Evolutionary conservation across 805 yeast species (phyloP).

Genomic region (Lipomyces yamadae): DNA sequence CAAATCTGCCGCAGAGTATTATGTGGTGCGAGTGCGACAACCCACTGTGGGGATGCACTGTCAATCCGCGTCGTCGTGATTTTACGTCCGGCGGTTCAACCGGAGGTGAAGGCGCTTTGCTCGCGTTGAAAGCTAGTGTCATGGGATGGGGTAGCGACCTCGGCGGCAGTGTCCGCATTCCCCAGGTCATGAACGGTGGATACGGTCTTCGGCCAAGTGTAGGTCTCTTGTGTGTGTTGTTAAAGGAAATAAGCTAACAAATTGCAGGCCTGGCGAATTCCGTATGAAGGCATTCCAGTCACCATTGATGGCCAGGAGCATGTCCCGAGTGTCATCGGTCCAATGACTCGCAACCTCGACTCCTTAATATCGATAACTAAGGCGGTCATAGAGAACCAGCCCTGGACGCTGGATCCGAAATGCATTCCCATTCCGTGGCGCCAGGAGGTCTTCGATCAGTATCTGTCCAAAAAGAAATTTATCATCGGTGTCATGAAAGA

Average conservation of each 20-base stretch:
- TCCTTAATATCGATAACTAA: conserved; percentile 50
- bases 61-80: conserved; percentile 52
- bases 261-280: conserved; percentile 38
- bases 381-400: conserved; percentile 49
- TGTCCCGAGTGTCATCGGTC: conserved; percentile 59
- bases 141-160: conserved; percentile 62
- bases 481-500: conserved; percentile 54
- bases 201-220: conserved; percentile 52
- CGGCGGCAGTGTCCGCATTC: conserved; percentile 60
- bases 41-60: conserved; percentile 53
- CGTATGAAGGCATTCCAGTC: conserved; percentile 46
- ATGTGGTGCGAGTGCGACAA: conserved; percentile 55
- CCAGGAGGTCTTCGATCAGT: conserved; percentile 38
- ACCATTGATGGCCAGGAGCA: conserved; percentile 58
- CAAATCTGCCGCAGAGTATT: conserved; percentile 60
- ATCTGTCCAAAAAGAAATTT: conserved; percentile 43
- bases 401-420: conserved; percentile 58
- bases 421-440: conserved; percentile 59
- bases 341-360: conserved; percentile 50
- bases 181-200: conserved; percentile 52
- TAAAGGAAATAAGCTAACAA: neutral
- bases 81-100: conserved; percentile 60
- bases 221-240: neutral
- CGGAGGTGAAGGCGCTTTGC: conserved; percentile 62
- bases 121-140: conserved; percentile 53